These are phyloP conservation scores for Globisporangium viniferum DNA, from an alignment of 352 stramenopile species.

Conservation along the genomic window DNA sequence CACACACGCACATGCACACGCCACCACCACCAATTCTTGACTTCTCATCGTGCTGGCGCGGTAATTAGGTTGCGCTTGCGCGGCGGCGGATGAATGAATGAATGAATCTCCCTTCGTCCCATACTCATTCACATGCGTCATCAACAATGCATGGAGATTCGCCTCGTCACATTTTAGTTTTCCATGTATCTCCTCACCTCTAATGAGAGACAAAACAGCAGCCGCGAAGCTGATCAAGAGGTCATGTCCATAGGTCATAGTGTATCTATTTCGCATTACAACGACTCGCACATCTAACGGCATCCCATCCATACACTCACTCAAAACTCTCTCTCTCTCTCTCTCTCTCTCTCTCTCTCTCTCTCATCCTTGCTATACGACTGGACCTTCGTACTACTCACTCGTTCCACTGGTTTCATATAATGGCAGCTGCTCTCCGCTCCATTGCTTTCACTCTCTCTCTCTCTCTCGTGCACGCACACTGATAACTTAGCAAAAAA, in stretches of 20 bases:
- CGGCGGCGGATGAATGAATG: no score
- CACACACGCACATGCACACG: background rate
- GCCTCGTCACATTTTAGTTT: background rate
- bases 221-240: background rate
- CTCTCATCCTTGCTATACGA: background rate
- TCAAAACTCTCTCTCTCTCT: background rate
- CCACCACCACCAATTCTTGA: background rate
- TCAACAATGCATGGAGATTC: background rate
- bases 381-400: background rate
- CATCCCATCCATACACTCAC: background rate
- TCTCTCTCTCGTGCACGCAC: background rate
- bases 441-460: background rate
- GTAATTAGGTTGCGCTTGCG: background rate
- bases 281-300: background rate
- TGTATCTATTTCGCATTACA: background rate
- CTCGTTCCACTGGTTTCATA: background rate
- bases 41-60: background rate
- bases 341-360: background rate
- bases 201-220: background rate
- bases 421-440: conserved; percentile 1
- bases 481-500: conserved; percentile 7
- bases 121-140: background rate
- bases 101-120: background rate
- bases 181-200: background rate
- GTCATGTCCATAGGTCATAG: background rate